A percentile compares a stretch with the other conserved stretches of the same genome.
These are phyloP conservation scores for Hordeum marinum DNA, from an alignment of 176 grass and related monocot species.

Conservation along the genomic window DNA sequence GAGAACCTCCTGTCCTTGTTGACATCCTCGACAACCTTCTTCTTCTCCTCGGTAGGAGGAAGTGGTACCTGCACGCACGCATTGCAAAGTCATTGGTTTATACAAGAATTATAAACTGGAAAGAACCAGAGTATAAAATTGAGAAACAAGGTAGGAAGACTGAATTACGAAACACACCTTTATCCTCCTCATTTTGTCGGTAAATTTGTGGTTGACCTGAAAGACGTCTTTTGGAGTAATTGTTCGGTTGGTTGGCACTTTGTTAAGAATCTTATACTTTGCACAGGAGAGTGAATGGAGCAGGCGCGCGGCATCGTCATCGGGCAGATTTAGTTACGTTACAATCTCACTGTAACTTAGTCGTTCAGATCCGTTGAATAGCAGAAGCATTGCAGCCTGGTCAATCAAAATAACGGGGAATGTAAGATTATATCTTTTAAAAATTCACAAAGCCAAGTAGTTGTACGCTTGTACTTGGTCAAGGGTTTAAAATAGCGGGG, in stretches of 20 bases:
- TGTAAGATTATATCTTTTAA: background rate
- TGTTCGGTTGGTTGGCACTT: slow-evolving; percentile 41
- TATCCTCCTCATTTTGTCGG: slow-evolving; percentile 64
- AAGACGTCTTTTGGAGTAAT: slow-evolving; percentile 45
- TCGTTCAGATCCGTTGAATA: slow-evolving; percentile 36
- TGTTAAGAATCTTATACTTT: slow-evolving; percentile 56
- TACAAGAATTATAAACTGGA: background rate
- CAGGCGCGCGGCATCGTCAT: slow-evolving; percentile 46
- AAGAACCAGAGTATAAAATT: background rate
- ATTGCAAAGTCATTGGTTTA: background rate
- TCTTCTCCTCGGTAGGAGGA: slow-evolving; percentile 62
- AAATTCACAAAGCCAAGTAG: background rate
- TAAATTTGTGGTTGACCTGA: slow-evolving; percentile 46
- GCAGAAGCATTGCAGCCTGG: slow-evolving; percentile 41
- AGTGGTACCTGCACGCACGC: slow-evolving; percentile 43
- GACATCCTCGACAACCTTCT: slow-evolving; percentile 69
- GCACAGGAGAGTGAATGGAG: slow-evolving; percentile 57
- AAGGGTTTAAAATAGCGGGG: background rate
- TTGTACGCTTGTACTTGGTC: background rate
- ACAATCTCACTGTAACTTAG: slow-evolving; percentile 46
- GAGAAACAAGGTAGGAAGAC: background rate
- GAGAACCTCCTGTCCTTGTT: slow-evolving; percentile 57
- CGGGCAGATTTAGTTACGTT: slow-evolving; percentile 38
- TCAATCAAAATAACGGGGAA: background rate
- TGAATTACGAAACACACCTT: slow-evolving; percentile 31